Evolutionary conservation across 805 yeast genomes (phyloP).

Genomic region (Candida peoriensis): DNA sequence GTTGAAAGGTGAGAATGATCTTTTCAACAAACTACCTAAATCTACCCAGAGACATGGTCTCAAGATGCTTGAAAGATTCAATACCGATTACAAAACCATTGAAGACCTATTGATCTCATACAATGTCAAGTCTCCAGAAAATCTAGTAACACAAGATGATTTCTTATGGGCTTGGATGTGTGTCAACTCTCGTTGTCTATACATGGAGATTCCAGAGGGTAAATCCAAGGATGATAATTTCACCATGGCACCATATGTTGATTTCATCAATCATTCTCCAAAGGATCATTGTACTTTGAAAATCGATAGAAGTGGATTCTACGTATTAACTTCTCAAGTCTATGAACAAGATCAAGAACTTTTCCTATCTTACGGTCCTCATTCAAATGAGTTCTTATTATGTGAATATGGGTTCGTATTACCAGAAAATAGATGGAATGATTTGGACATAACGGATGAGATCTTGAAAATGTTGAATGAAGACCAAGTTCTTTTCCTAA

Average conservation of each 20-base stretch:
- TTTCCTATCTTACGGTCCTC: slow-evolving; percentile 80
- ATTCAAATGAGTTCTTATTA: slow-evolving; percentile 73
- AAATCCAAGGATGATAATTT: slow-evolving; percentile 56
- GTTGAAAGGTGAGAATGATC: slow-evolving; percentile 22
- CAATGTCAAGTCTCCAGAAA: not conserved
- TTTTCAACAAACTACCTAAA: slow-evolving; percentile 39
- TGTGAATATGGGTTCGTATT: slow-evolving; percentile 85
- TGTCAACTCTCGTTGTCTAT: slow-evolving; percentile 87
- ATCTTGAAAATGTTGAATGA: slow-evolving; percentile 33
- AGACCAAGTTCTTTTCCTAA: slow-evolving; percentile 41
- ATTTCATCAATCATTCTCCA: slow-evolving; percentile 70
- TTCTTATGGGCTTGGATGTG: slow-evolving; percentile 78
- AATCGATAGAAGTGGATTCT: slow-evolving; percentile 45
- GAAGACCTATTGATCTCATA: slow-evolving; percentile 12
- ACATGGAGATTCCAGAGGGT: slow-evolving; percentile 59
- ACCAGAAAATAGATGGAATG: slow-evolving; percentile 59
- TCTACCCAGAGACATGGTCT: slow-evolving; percentile 35
- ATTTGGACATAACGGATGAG: slow-evolving; percentile 52
- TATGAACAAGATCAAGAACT: slow-evolving; percentile 49
- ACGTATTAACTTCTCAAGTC: slow-evolving; percentile 36
- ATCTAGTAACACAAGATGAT: slow-evolving; percentile 3
- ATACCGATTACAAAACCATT: slow-evolving; percentile 39
- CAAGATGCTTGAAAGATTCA: slow-evolving; percentile 38
- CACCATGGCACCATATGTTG: slow-evolving; percentile 90
- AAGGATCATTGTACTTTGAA: slow-evolving; percentile 47